Base-by-base conservation (phyloP, 495 filamentous ascomycete genomes). In the Xylaria nigripes region DNA sequence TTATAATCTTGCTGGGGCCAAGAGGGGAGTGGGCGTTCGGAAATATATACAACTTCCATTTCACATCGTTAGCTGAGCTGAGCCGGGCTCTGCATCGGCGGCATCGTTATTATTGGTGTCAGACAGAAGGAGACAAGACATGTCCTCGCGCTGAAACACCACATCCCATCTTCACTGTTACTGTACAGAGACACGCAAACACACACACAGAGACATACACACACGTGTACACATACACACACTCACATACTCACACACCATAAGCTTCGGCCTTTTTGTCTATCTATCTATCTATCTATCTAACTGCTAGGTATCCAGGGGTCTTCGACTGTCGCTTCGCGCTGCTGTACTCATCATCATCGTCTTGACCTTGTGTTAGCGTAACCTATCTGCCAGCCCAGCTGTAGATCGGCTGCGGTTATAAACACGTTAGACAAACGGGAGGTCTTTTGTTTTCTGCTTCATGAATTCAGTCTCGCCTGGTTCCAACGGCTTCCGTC, bases 391-490 rank as follows among this genome's bases (percentile, higher is more conserved):
- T 18, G 36, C 13, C 13, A 15, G 27, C 9, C 15, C 36, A 18
- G 36, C 36, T n/a, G 36, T 40, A 5, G 36, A 40, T n/a, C n/a
- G 36, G n/a, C n/a, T 40, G 15, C 36, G n/a, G 16, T n/a, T 12
- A 40, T 12, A 16, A 40, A 18, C 36, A 18, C 36, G 36, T 18
- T 18, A 18, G 36, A 18, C 36, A 40, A 18, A 40, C 36, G n/a
- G 36, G 36, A 18, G 36, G 15, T 19, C 12, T 40, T 13, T n/a
- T 40, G 15, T 8, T 19, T 40, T 18, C 32, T 38, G 21, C 24
- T 38, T 6, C 29, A 50, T 55, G 53, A 24, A 45, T 50, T 13
- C 29, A 34, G 53, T 45, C 38, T 19, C 27, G 21, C 21, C 21
- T 16, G 6, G 18, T 42, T 13, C 19, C 32, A 32, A 18, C 45